Evolutionary conservation across 352 stramenopile genomes (phyloP), one percentile per base, ranked within the genome.

Genomic region (Pythium utonaiense): DNA sequence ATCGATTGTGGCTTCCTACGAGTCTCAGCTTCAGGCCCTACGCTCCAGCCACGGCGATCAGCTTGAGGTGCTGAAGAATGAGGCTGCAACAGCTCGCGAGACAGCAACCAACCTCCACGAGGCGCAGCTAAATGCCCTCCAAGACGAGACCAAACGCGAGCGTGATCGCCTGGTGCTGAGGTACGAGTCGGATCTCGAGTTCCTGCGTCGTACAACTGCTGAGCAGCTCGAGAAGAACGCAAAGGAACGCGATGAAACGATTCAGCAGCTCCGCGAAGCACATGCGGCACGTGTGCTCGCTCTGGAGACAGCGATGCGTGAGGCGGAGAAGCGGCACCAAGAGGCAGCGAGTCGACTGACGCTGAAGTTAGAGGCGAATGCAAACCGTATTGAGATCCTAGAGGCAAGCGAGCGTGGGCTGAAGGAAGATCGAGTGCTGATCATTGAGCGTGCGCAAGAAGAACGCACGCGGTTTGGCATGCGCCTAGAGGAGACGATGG

Each of bases 161-260:
- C 49, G 55, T 8, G 67, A 74, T 13, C 51, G 24, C 7, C 12
- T 71, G 9, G 48, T 51, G 36, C 58, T 85, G 36, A 53, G 62
- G 22, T 84, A 88, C 51, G 80, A 88, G 33, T 77, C 75, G 1
- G 58, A 86, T 21, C 40, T 89, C 7, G 74, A 84, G 24, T 28
- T 57, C 1, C 41, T 84, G 13, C 82, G 69, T 19, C 58, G 63
- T 16, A 34, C 55, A 3, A 80, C 44, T n/a, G 63, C 50, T 45
- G 73, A 78, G 30, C 62, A 78, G n/a, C 34, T 82, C 2, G 73
- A 82, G 17, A 73, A 60, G 10, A 55, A 25, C 0, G 41, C 62
- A 12, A 71, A 68, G 1, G 28, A 68, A 14, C 64, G 78, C 5
- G 67, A 86, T 25, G 38, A 50, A 1, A 67, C 67, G 6, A 47